Base-by-base conservation (phyloP, 1,284 basidiomycete species). In the Leccinum fuscescens region DNA sequence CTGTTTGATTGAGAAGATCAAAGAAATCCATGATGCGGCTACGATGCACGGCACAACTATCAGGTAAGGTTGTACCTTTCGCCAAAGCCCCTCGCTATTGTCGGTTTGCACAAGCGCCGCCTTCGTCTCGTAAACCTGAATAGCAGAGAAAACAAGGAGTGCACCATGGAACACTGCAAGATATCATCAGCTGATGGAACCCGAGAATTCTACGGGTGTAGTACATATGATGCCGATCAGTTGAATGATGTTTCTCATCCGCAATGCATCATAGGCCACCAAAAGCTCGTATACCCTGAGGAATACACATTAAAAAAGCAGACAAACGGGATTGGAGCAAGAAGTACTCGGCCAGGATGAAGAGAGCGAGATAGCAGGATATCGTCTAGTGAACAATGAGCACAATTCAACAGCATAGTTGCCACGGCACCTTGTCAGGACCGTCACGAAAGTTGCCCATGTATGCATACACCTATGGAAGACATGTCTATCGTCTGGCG, bases 291-390 rank as follows among this genome's bases (percentile, higher is more conserved):
- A 92, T 2, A 90, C 64, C 70, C 89, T 91, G 65, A 27, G 57
- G 37, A 50, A n/a, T 14, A 22, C 22, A 42, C 20, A 29, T 44
- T 59, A 39, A 64, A 46, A 27, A 54, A 35, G 50, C 31, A 17
- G 11, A 17, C 8, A 46, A 22, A 27, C 3, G 14, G 22, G 12
- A 15, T 42, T 20, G 29, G 24, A 33, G 58, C 5, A 58, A 17
- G 29, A 72, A 81, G 58, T 71, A 90, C 90, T 90, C 90, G 59
- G 88, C 90, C 15, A 93, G 78, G 44, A 86, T 84, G 72, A 92
- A 93, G 12, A 93, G 78, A 3, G 89, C 89, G 8, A 93, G 82
- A 72, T 92, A 93, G 72, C 91, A 92, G 64, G 90, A 86, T 63
- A 93, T 73, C n/a, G 91, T 93, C 88, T 92, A 31, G 29, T 17